Evolutionary conservation across 140 eudicot genomes (phyloP).

Genomic region (Ambrosia hybrid): DNA sequence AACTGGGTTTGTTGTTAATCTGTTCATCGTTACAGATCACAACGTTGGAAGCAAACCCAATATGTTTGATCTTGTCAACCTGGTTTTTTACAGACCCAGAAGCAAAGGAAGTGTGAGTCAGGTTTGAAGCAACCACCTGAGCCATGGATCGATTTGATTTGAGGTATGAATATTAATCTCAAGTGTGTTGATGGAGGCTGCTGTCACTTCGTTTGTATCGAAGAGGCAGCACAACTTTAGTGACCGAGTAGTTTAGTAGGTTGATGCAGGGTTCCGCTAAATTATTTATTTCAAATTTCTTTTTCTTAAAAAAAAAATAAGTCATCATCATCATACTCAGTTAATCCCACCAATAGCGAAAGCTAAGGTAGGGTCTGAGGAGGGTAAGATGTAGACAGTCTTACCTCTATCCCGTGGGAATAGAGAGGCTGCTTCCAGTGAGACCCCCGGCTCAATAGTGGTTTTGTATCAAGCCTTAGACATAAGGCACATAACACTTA

Average conservation of each 20-base stretch:
- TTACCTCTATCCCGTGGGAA: too few species aligned
- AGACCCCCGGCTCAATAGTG: too few species aligned
- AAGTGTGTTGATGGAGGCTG: background rate
- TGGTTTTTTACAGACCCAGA: constrained; percentile 30
- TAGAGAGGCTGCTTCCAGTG: too few species aligned
- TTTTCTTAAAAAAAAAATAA: too few species aligned
- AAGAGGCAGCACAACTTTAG: constrained; percentile 12
- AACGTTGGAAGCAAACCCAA: constrained; percentile 38
- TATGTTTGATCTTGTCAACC: constrained; percentile 49
- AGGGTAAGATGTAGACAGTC: too few species aligned
- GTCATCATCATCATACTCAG: too few species aligned
- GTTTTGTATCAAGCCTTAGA: too few species aligned
- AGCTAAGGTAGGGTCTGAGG: too few species aligned
- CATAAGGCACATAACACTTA: too few species aligned
- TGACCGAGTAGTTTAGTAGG: constrained; percentile 3
- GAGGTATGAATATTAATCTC: too few species aligned
- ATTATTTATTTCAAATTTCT: background rate
- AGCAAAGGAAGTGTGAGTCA: constrained; percentile 40
- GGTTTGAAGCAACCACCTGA: constrained; percentile 55
- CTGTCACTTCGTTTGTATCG: constrained; percentile 9
- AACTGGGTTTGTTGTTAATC: constrained; percentile 9
- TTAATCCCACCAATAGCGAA: too few species aligned
- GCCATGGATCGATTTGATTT: constrained; percentile 38
- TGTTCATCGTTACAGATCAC: constrained; percentile 22
- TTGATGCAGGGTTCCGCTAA: constrained; percentile 12